A percentile compares a stretch with the other conserved stretches of the same genome.
Conservation (phyloP, 352 stramenopile genomes). For the Phytophthora sansomeana region DNA sequence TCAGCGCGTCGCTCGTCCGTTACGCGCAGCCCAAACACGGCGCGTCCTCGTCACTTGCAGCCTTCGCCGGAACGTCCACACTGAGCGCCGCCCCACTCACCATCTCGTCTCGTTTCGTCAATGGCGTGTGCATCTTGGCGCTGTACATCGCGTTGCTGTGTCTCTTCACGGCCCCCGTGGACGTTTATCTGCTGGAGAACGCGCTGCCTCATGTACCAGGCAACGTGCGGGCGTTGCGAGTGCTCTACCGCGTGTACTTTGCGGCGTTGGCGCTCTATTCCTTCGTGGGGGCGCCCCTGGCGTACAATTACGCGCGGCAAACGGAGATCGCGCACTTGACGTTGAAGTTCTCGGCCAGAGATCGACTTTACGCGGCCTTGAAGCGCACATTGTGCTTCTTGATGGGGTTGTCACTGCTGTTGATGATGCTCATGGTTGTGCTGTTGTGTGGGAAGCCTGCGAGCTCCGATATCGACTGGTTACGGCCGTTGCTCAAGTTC, state of each 20-base stretch:
- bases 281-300: conserved; percentile 76
- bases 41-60: conserved; percentile 56
- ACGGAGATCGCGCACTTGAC: conserved; percentile 88
- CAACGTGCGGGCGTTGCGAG: conserved; percentile 58
- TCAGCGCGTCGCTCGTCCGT: conserved; percentile 63
- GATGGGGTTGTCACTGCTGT: conserved; percentile 65
- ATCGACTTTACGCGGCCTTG: conserved; percentile 63
- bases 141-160: conserved; percentile 80
- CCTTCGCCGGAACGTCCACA: conserved; percentile 63
- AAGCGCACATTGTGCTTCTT: conserved; percentile 86
- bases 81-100: conserved; percentile 67
- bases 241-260: conserved; percentile 83
- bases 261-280: conserved; percentile 65
- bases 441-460: conserved; percentile 81
- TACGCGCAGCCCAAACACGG: conserved; percentile 71
- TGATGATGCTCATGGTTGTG: conserved; percentile 74
- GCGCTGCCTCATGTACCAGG: conserved; percentile 62
- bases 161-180: conserved; percentile 80
- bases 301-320: conserved; percentile 86
- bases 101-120: conserved; percentile 77
- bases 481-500: conserved; percentile 82
- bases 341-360: conserved; percentile 57
- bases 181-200: conserved; percentile 85
- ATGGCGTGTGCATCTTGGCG: conserved; percentile 67
- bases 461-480: conserved; percentile 82